Evolutionary conservation across 2,329 filamentous ascomycete species (phyloP).

Genomic region (Paraphaeosphaeria minitans): DNA sequence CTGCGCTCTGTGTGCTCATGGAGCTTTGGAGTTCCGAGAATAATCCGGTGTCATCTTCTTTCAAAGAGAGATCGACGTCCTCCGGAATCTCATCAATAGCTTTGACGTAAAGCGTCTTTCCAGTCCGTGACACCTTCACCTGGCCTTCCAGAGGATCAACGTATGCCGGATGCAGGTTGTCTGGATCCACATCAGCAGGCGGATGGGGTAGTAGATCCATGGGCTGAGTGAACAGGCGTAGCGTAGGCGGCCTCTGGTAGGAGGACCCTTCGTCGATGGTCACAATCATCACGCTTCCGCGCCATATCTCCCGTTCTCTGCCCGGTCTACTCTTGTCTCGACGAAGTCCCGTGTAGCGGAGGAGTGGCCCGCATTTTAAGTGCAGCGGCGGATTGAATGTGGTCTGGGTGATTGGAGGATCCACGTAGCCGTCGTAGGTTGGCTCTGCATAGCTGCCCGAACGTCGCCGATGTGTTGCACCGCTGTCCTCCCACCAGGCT

Average conservation of each 20-base stretch:
- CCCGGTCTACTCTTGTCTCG: slow-evolving; percentile 56
- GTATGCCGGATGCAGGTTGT: slow-evolving; percentile 74
- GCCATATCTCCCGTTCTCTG: slow-evolving; percentile 79
- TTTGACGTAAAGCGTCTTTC: slow-evolving; percentile 84
- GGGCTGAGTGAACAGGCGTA: slow-evolving; percentile 86
- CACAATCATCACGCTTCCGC: slow-evolving; percentile 94
- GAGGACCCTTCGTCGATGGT: slow-evolving; percentile 83
- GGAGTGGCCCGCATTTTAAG: slow-evolving; percentile 85
- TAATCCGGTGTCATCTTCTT: slow-evolving; percentile 81
- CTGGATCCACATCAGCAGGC: slow-evolving; percentile 68
- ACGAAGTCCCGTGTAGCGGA: slow-evolving; percentile 86
- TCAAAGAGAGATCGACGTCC: slow-evolving; percentile 74
- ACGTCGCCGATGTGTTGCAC: slow-evolving; percentile 50
- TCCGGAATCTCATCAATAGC: slow-evolving; percentile 87
- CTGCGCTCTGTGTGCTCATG: slow-evolving; percentile 48
- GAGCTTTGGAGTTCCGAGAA: slow-evolving; percentile 71
- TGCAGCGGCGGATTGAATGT: slow-evolving; percentile 83
- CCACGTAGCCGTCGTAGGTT: slow-evolving; percentile 70
- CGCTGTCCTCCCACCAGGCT: slow-evolving; percentile 77
- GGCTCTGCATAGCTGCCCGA: slow-evolving; percentile 41
- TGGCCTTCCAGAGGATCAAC: slow-evolving; percentile 89
- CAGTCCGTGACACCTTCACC: slow-evolving; percentile 81
- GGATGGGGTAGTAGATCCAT: slow-evolving; percentile 82
- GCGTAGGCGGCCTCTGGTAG: slow-evolving; percentile 75
- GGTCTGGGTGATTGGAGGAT: slow-evolving; percentile 67